Conservation (phyloP, 2,329 filamentous ascomycete species). For the Periconia sp. region DNA sequence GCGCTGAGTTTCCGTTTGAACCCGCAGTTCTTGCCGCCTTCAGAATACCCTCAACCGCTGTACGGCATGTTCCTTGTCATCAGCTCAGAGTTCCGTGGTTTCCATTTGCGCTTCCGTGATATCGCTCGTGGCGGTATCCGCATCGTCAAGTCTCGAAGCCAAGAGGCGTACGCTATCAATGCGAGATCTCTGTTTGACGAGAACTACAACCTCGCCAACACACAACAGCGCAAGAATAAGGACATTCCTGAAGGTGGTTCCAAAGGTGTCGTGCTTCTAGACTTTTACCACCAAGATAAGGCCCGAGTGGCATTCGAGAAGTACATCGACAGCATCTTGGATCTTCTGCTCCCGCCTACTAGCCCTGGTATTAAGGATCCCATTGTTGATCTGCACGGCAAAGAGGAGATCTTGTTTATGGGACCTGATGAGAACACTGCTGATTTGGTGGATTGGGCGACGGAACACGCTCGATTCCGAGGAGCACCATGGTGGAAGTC, state of each 20-base stretch:
- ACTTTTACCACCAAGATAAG: slow-evolving; percentile 92
- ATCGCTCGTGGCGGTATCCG: slow-evolving; percentile 96
- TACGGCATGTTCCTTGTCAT: slow-evolving; percentile 99
- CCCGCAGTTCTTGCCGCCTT: slow-evolving; percentile 81
- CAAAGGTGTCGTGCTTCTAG: slow-evolving; percentile 94
- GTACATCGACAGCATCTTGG: slow-evolving; percentile 98
- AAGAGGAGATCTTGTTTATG: slow-evolving; percentile 97
- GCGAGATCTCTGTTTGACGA: slow-evolving; percentile 95
- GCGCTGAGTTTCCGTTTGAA: slow-evolving; percentile 95
- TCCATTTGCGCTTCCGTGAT: slow-evolving; percentile 96
- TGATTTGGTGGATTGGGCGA: slow-evolving; percentile 97
- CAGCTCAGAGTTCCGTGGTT: slow-evolving; percentile 92
- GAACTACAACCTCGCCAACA: slow-evolving; percentile 97
- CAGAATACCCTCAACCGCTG: slow-evolving; percentile 90
- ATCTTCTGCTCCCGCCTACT: slow-evolving; percentile 83
- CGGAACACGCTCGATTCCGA: slow-evolving; percentile 82
- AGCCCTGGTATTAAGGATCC: slow-evolving; percentile 99
- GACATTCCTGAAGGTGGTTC: slow-evolving; percentile 98
- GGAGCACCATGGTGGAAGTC: slow-evolving; percentile 99
- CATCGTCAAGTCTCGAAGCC: slow-evolving; percentile 96
- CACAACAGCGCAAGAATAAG: slow-evolving; percentile 99
- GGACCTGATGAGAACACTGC: slow-evolving; percentile 99
- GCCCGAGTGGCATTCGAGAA: slow-evolving; percentile 94
- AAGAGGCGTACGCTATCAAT: slow-evolving; percentile 95
- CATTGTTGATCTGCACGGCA: slow-evolving; percentile 91